Base-by-base conservation (phyloP, 495 filamentous ascomycete genomes). In the Hypoxylon lienhwacheense region DNA sequence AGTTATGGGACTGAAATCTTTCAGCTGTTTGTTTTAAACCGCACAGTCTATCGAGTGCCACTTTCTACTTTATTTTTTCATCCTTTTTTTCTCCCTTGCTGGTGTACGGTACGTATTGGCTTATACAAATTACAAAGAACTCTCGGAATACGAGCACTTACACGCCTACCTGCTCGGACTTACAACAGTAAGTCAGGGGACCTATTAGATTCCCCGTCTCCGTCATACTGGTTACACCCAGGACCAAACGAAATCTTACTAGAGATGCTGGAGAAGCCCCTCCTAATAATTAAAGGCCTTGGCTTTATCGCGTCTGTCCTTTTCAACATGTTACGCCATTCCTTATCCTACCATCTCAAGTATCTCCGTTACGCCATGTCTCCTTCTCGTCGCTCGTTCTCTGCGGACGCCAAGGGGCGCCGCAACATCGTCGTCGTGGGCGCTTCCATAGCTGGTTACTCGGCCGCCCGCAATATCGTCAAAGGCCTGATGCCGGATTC, bases 381-480 rank as follows among this genome's bases (percentile, higher is more conserved):
- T 4, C 34, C 48, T 12, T 47, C 53, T 14, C 31, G 39, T 1
- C 31, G 39, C 1, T 47, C 34, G 44, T 65, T 47, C 20, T 42
- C 45, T 36, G 46, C 26, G 56, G 66, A 52, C 15, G 43, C 59
- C 1, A 16, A 37, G 5, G 34, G 49, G 4, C 59, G 64, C 7
- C 64, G 70, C 17, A 80, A 77, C 48, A 72, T 85, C 12, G 70
- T 84, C 25, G 68, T 83, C 3, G 66, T 84, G 5, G 80, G 81
- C 31, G 81, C 76, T 3, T 82, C 80, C 0, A 83, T 82, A 48
- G 73, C 79, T 4, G 79, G 81, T 1, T 71, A 74, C 53, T 66
- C 72, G 15, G 68, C 73, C 4, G 76, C 76, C 0, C 56, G 67
- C 21, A 68, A 69, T 22, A 74, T 84, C 7, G 70, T 73, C 5